Conservation (phyloP, 176 grass and related monocot species). For the Carex scoparia region DNA sequence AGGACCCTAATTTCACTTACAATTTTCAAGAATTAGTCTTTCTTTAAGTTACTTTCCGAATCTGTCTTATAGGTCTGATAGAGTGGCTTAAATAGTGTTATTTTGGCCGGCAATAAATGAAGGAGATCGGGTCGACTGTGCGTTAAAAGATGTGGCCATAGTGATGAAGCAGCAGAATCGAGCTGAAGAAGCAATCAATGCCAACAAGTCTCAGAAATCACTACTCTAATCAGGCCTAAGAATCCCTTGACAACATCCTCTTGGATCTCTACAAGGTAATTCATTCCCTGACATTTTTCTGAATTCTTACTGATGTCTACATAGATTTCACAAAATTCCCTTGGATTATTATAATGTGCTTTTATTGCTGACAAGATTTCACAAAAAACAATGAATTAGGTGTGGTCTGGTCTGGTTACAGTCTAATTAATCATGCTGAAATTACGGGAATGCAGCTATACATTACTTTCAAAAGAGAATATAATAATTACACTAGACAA, state of each 20-base stretch:
- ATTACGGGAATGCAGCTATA: background rate
- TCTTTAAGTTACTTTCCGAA: too few species aligned
- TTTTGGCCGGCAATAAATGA: conserved; percentile 93
- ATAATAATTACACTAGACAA: conserved; percentile 7
- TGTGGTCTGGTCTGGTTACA: background rate
- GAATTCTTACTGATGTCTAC: background rate
- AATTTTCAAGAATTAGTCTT: too few species aligned
- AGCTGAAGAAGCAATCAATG: conserved; percentile 91
- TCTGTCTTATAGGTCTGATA: too few species aligned
- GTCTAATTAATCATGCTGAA: background rate
- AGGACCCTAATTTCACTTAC: too few species aligned
- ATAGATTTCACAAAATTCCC: background rate
- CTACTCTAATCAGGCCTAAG: conserved; percentile 86
- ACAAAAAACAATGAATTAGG: too few species aligned
- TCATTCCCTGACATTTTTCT: background rate
- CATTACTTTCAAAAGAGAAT: background rate
- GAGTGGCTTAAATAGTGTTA: conserved; percentile 36
- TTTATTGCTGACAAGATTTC: background rate
- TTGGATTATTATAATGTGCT: background rate
- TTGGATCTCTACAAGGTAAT: conserved; percentile 93
- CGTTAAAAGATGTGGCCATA: conserved; percentile 98
- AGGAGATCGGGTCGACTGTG: conserved; percentile 85
- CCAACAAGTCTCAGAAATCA: conserved; percentile 83
- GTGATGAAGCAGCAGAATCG: conserved; percentile 99
- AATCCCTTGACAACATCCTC: conserved; percentile 97